phyloP scores from a whole-genome alignment of 73 alveolate species.

The Paraurostyla sp. region DNA sequence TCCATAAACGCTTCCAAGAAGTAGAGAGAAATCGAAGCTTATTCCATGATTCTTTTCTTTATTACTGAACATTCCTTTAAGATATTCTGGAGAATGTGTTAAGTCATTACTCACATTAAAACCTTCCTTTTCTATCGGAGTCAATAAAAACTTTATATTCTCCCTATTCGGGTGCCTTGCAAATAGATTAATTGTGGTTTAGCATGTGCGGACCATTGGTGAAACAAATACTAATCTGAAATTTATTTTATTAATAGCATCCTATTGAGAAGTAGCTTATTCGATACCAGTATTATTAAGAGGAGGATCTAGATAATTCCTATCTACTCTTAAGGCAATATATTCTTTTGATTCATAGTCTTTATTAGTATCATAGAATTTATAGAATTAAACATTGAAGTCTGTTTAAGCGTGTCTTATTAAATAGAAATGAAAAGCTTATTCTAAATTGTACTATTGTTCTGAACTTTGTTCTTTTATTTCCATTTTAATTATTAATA shows the following conservation, averaged over 20 bases:
- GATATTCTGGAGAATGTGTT: slow-evolving; percentile 21
- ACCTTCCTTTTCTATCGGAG: slow-evolving; percentile 31
- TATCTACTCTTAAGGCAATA: neutral
- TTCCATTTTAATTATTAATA: neutral
- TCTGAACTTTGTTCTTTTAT: neutral
- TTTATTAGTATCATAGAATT: neutral
- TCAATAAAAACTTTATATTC: neutral
- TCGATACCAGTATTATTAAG: neutral
- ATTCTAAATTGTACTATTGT: neutral
- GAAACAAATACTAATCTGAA: neutral
- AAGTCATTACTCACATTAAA: slow-evolving; percentile 11
- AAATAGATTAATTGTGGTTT: neutral
- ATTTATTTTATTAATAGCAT: neutral
- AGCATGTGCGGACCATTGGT: slow-evolving; percentile 32
- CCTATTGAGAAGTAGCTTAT: neutral
- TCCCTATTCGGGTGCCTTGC: slow-evolving; percentile 10
- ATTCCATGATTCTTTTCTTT: slow-evolving; percentile 10
- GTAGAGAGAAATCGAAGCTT: neutral
- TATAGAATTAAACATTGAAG: slow-evolving; percentile 9
- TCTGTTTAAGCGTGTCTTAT: slow-evolving; percentile 45
- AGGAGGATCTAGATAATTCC: slow-evolving; percentile 14
- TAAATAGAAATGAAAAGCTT: neutral
- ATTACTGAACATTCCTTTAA: neutral
- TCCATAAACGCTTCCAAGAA: neutral
- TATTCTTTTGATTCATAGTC: neutral